Conservation (phyloP, 179 eudicot species). For the Heliamphora pulchella region DNA sequence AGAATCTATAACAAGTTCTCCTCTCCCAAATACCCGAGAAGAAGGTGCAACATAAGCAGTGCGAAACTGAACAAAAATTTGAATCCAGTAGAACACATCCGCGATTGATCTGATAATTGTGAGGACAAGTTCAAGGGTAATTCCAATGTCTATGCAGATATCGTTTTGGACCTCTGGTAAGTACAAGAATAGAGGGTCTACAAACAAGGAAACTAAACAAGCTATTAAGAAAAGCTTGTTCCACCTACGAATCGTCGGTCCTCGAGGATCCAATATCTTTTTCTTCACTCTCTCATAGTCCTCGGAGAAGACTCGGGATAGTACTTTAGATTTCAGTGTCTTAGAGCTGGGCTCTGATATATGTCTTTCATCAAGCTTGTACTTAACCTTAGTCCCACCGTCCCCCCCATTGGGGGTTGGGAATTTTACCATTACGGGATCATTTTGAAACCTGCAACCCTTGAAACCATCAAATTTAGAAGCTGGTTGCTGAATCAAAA, state of each 20-base stretch:
- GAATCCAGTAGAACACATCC: conserved; percentile 49
- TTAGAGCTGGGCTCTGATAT: conserved; percentile 16
- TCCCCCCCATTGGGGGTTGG: conserved; percentile 27
- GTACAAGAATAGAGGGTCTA: conserved; percentile 66
- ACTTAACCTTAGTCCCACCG: conserved; percentile 25
- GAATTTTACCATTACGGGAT: conserved; percentile 24
- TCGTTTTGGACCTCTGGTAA: conserved; percentile 35
- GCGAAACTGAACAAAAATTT: conserved; percentile 47
- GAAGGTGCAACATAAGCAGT: conserved; percentile 72
- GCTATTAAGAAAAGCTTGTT: conserved; percentile 53
- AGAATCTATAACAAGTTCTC: conserved; percentile 66
- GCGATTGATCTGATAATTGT: conserved; percentile 41
- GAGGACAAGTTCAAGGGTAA: conserved; percentile 33
- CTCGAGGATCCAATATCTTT: conserved; percentile 55
- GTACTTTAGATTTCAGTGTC: conserved; percentile 21
- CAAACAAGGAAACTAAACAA: conserved; percentile 48
- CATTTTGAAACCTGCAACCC: conserved; percentile 36
- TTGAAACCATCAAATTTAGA: neutral
- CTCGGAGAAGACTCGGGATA: conserved; percentile 51
- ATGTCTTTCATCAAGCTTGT: conserved; percentile 32
- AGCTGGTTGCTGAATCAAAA: neutral
- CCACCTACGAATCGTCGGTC: conserved; percentile 40
- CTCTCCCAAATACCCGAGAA: conserved; percentile 68
- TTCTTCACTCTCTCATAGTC: conserved; percentile 43
- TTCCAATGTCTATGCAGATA: conserved; percentile 38